These are phyloP conservation scores for Xylaria castorea DNA, from an alignment of 495 filamentous ascomycete genomes.

Conservation along the genomic window DNA sequence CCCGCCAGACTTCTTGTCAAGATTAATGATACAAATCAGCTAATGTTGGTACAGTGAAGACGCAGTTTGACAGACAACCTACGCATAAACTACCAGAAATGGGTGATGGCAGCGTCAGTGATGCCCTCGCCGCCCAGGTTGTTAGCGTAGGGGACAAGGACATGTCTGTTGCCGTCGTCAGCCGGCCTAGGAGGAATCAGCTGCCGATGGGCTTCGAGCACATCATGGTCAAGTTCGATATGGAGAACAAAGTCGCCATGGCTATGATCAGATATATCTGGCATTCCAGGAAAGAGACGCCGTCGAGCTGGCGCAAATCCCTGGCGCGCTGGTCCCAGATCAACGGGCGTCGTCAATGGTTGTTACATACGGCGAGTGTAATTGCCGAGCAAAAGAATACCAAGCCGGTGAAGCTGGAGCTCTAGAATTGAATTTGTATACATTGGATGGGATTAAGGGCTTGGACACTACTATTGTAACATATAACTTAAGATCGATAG, in stretches of 20 bases:
- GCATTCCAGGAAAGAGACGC: constrained; percentile 24
- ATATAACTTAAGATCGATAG: constrained; percentile 10
- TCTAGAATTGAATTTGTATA: constrained; percentile 1
- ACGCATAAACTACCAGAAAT: constrained; percentile 17
- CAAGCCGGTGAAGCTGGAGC: constrained; percentile 36
- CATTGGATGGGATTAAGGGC: no score
- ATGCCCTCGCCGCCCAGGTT: constrained; percentile 23
- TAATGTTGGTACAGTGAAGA: constrained; percentile 16
- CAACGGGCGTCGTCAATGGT: constrained; percentile 26
- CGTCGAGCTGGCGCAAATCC: constrained; percentile 21
- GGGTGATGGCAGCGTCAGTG: constrained; percentile 23
- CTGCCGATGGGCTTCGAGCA: constrained; percentile 27
- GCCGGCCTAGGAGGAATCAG: constrained; percentile 25
- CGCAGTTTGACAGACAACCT: constrained; percentile 20
- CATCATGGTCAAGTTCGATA: constrained; percentile 25
- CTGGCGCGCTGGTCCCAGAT: constrained; percentile 27
- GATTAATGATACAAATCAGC: not conserved
- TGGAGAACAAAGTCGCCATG: constrained; percentile 19
- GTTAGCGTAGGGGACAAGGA: constrained; percentile 27
- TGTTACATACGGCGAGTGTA: constrained; percentile 17
- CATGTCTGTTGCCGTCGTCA: constrained; percentile 25
- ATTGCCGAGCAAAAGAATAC: constrained; percentile 51
- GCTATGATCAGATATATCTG: constrained; percentile 28
- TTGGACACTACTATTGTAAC: not conserved
- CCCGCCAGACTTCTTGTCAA: not conserved